Percentiles rank a stretch among this genome's conserved stretches.
Conservation (phyloP, 1,284 basidiomycete genomes). For the Vanrija pseudolonga region DNA sequence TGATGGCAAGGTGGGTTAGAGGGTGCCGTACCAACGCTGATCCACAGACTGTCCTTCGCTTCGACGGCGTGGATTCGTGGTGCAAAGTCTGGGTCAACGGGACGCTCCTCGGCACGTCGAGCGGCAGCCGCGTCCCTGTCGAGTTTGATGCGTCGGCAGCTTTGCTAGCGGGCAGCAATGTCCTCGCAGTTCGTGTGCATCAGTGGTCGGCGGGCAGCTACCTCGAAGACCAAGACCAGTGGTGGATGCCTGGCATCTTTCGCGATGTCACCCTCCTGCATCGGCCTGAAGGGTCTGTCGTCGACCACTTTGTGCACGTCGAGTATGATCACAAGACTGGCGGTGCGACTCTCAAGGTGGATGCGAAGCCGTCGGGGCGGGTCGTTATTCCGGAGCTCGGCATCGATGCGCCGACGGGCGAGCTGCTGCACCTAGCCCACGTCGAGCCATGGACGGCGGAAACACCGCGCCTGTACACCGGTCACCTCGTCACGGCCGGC, state of each 20-base stretch:
- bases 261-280: conserved; percentile 22
- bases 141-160: conserved; percentile 14
- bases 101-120: conserved; percentile 2
- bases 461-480: conserved; percentile 16
- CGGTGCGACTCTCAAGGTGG: conserved; percentile 19
- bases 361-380: conserved; percentile 11
- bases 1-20: conserved; percentile 3
- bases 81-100: conserved; percentile 19
- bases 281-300: conserved; percentile 13
- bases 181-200: conserved; percentile 19
- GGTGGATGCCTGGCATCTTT: conserved; percentile 31
- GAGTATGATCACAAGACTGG: conserved; percentile 15
- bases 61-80: conserved; percentile 20
- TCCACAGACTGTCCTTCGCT: conserved; percentile 13
- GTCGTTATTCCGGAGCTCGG: conserved; percentile 20
- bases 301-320: conserved; percentile 21
- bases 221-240: conserved; percentile 28
- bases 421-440: neutral
- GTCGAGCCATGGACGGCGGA: conserved; percentile 27
- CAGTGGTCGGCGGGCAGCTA: conserved; percentile 22
- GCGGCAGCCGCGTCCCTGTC: conserved; percentile 7
- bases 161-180: neutral
- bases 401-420: conserved; percentile 16
- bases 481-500: conserved; percentile 8
- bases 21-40: neutral